A percentile compares a stretch with the other conserved stretches of the same genome.
phyloP scores from a whole-genome alignment of 495 filamentous ascomycete species.

The Penicillium ucsense region DNA sequence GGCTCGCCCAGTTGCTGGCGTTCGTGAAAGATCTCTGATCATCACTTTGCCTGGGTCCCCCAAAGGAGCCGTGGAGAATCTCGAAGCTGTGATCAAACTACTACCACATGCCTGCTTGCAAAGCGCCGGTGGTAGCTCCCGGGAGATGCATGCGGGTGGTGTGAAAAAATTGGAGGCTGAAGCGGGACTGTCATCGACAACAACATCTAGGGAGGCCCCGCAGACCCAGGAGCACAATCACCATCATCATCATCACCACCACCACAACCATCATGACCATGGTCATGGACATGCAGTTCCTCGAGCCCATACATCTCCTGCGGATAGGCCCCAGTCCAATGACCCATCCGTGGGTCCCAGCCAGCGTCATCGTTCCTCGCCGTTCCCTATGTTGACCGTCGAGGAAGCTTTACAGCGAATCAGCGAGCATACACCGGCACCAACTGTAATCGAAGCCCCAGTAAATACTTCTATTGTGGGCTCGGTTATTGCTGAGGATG shows the following conservation, averaged over 20 bases:
- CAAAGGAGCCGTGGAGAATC: slow-evolving; percentile 92
- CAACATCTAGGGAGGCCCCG: slow-evolving; percentile 6
- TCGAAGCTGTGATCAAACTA: slow-evolving; percentile 80
- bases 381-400: slow-evolving; percentile 87
- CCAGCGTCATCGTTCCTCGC: slow-evolving; percentile 68
- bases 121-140: slow-evolving; percentile 73
- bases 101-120: slow-evolving; percentile 91
- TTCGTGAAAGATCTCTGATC: slow-evolving; percentile 74
- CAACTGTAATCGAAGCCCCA: slow-evolving; percentile 41
- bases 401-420: slow-evolving; percentile 70
- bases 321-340: slow-evolving; percentile 59
- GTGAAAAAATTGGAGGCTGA: slow-evolving; percentile 76
- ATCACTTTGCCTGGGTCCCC: slow-evolving; percentile 90
- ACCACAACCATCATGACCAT: slow-evolving; percentile 47
- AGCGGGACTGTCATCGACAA: slow-evolving; percentile 47
- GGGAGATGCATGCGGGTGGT: slow-evolving; percentile 70
- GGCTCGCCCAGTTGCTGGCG: slow-evolving; percentile 87
- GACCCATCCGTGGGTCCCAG: slow-evolving; percentile 72
- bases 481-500: slow-evolving; percentile 70
- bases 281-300: slow-evolving; percentile 56
- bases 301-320: slow-evolving; percentile 59
- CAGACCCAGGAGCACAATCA: slow-evolving; percentile 21
- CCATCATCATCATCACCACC: slow-evolving; percentile 45
- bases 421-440: slow-evolving; percentile 53
- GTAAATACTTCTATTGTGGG: slow-evolving; percentile 60